Base-by-base conservation (phyloP, 2,329 filamentous ascomycete species). In the Fusarium nelsonii region DNA sequence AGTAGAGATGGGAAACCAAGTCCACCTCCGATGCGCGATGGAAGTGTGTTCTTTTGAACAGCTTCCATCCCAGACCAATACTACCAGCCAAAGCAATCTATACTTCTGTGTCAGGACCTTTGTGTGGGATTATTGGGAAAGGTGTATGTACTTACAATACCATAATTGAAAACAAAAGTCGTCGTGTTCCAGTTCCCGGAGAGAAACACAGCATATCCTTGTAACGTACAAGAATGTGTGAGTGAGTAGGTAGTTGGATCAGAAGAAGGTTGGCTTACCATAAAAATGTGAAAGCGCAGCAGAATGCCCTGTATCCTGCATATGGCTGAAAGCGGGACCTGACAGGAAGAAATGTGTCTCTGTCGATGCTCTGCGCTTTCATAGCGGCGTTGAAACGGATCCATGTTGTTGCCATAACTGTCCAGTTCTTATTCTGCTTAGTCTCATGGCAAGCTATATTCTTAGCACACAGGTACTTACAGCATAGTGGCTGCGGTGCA, bases 401-500 rank as follows among this genome's bases (percentile, higher is more conserved):
- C 53, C 45, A 41, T 4, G 53, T 51, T 3, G 33, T n/a, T 8
- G 45, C 34, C 18, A 57, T 57, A 2, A 41, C 20, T 3, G 44
- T 51, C 53, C 44, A 57, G 33, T 51, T 51, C 1, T 44, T 56
- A 3, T 3, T 26, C 6, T 8, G 1, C 8, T 40, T 40, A 50
- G 44, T 26, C 4, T 2, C 6, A 14, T 3, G 18, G 2, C n/a
- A 11, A 14, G 2, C 4, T 4, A 23, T 20, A 14, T 40, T 3
- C 3, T 9, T 6, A 3, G 5, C 3, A 26, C 11, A 2, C 1
- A 20, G 7, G 16, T 15, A 33, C 43, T 14, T 26, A 34, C 28
- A 56, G 28, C 34, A 56, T 56, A 8, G 53, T 40, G 1, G 53
- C 34, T 9, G 53, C 44, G 2, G 53, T 56, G 6, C 44, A 56